A percentile compares a stretch with the other conserved stretches of the same genome.
Conservation (phyloP, 2,329 filamentous ascomycete genomes). For the Colletotrichum australisinense region DNA sequence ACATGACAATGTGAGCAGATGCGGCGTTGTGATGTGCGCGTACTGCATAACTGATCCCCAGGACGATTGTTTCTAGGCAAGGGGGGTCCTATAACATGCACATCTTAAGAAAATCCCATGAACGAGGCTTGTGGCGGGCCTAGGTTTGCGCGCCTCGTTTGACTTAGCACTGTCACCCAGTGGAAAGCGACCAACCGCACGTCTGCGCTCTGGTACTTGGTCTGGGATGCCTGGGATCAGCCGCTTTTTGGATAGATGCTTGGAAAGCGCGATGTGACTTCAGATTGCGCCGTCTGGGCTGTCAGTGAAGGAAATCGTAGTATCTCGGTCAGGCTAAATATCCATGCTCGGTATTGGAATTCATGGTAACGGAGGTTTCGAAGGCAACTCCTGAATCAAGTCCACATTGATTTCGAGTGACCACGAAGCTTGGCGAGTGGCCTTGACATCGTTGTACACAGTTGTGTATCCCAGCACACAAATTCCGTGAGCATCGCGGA, state of each 20-base stretch:
- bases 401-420: neutral
- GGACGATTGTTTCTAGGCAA: constrained; percentile 1
- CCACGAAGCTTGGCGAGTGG: neutral
- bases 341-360: neutral
- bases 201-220: neutral
- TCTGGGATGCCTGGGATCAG: neutral
- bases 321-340: neutral
- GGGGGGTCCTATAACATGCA: constrained; percentile 40
- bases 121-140: neutral
- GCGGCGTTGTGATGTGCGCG: neutral
- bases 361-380: neutral
- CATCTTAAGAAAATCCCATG: constrained; percentile 43
- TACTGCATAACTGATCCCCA: neutral
- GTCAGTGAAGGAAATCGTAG: neutral
- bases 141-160: neutral
- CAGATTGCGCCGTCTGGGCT: constrained; percentile 1
- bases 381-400: too few relatives aligned
- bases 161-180: constrained; percentile 24
- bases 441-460: neutral
- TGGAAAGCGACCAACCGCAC: neutral
- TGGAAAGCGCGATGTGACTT: constrained; percentile 27
- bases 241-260: constrained; percentile 16
- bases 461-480: neutral
- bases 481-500: neutral
- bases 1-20: neutral